phyloP scores from a whole-genome alignment of 139 green algal genomes.

The Microglena sp. region DNA sequence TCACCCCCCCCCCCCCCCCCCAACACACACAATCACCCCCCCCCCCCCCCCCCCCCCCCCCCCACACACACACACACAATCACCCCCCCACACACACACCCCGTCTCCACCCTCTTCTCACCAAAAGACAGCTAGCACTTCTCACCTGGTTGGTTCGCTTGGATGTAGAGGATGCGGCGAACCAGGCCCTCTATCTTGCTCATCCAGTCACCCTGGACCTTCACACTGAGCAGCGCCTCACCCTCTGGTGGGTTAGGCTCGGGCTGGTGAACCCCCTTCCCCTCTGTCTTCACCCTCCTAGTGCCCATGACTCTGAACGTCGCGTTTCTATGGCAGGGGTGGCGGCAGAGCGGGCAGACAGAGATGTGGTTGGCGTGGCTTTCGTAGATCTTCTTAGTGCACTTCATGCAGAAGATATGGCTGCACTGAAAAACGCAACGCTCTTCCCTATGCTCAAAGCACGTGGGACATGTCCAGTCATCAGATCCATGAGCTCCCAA shows the following conservation, averaged over 20 bases:
- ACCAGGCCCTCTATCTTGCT: neutral
- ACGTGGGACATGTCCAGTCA: neutral
- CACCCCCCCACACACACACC: no score
- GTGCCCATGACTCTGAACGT: neutral
- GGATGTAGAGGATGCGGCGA: neutral
- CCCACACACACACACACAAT: no score
- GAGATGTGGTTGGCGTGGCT: neutral
- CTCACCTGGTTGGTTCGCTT: neutral
- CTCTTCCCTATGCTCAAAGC: neutral
- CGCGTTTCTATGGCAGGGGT: neutral
- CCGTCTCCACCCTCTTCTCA: no score
- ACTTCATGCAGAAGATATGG: neutral
- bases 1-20: no score
- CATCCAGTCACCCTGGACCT: neutral
- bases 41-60: no score
- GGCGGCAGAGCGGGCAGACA: neutral
- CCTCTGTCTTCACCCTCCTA: neutral
- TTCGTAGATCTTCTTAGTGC: neutral
- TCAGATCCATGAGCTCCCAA: neutral
- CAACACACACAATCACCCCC: no score
- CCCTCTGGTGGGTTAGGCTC: slow-evolving; percentile 9
- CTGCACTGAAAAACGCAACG: neutral
- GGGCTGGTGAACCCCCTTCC: neutral
- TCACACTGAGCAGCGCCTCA: neutral
- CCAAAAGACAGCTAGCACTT: neutral